Percentiles rank a stretch among this genome's conserved stretches.
Evolutionary conservation across 2,329 filamentous ascomycete species (phyloP).

Genomic region (Colletotrichum australisinense): DNA sequence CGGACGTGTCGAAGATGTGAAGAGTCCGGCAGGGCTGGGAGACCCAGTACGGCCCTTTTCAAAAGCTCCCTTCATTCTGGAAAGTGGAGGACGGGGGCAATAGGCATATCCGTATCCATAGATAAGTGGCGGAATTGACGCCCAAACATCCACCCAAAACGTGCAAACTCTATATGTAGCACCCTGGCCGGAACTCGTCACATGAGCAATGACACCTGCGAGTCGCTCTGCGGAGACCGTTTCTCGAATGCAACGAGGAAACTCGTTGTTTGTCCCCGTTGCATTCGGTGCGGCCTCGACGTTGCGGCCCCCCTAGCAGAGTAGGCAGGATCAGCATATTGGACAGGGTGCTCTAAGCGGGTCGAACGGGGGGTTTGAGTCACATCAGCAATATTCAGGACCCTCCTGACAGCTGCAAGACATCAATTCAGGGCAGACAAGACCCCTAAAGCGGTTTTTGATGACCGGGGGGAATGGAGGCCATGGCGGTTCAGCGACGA

Average conservation of each 20-base stretch:
- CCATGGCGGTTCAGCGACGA: slow-evolving; percentile 10
- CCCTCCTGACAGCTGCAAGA: slow-evolving; percentile 34
- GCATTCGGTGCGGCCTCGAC: slow-evolving; percentile 10
- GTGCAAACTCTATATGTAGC: not conserved
- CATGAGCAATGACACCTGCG: slow-evolving; percentile 30
- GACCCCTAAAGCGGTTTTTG: not conserved
- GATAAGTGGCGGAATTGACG: not conserved
- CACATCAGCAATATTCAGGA: slow-evolving; percentile 11
- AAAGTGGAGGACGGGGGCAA: not conserved
- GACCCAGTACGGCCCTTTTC: not conserved
- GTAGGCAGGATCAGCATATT: slow-evolving; percentile 20
- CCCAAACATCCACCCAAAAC: slow-evolving; percentile 1
- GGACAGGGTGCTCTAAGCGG: slow-evolving; percentile 17
- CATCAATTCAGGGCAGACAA: slow-evolving; percentile 18
- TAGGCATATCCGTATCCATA: no score
- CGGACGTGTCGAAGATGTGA: no score
- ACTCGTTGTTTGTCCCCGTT: not conserved
- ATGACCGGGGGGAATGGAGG: not conserved
- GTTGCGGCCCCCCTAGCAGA: not conserved
- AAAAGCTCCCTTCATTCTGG: not conserved
- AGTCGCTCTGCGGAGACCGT: not conserved
- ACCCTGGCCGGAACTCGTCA: slow-evolving; percentile 16
- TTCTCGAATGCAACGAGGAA: not conserved
- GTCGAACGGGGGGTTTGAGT: slow-evolving; percentile 20
- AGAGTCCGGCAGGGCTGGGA: not conserved